A percentile compares a stretch with the other conserved stretches of the same genome.
These are phyloP conservation scores for Tolypocladium guangdongense DNA, from an alignment of 2,329 filamentous ascomycete species.

Conservation along the genomic window DNA sequence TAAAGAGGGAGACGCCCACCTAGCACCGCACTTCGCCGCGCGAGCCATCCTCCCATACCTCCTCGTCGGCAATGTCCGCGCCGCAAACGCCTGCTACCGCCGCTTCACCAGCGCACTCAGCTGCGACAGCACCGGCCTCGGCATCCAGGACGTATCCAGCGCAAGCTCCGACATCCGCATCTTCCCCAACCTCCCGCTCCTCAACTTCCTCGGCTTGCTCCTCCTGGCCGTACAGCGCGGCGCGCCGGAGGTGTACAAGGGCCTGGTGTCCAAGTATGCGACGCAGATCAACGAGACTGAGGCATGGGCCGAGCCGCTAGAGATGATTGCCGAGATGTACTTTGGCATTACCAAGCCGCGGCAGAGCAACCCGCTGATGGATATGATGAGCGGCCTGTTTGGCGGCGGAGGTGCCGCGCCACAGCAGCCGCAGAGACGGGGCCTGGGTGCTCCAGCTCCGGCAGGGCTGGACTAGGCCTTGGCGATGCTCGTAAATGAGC, in stretches of 20 bases:
- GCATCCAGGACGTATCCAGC: slow-evolving; percentile 71
- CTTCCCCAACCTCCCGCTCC: slow-evolving; percentile 82
- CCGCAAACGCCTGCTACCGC: slow-evolving; percentile 72
- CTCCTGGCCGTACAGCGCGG: slow-evolving; percentile 76
- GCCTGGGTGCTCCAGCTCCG: slow-evolving; percentile 38
- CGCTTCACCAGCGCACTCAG: slow-evolving; percentile 38
- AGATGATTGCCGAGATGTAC: slow-evolving; percentile 91
- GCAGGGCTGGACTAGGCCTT: slow-evolving; percentile 45
- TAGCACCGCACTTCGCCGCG: slow-evolving; percentile 74
- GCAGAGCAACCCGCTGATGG: slow-evolving; percentile 85
- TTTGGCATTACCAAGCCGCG: slow-evolving; percentile 82
- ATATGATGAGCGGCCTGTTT: slow-evolving; percentile 97
- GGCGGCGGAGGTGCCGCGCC: slow-evolving; percentile 56
- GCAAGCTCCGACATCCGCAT: slow-evolving; percentile 63
- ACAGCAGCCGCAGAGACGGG: slow-evolving; percentile 27
- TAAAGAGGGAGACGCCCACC: slow-evolving; percentile 75
- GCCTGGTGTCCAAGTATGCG: slow-evolving; percentile 73
- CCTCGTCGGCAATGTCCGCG: slow-evolving; percentile 78
- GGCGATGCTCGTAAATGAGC: not conserved
- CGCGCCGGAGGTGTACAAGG: slow-evolving; percentile 65
- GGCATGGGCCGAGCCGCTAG: slow-evolving; percentile 71
- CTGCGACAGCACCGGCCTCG: slow-evolving; percentile 40
- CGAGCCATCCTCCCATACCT: slow-evolving; percentile 87
- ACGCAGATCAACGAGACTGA: slow-evolving; percentile 65
- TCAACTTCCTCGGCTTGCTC: slow-evolving; percentile 86